Evolutionary conservation across 805 yeast species (phyloP).

Genomic region (Yarrowia divulgata): DNA sequence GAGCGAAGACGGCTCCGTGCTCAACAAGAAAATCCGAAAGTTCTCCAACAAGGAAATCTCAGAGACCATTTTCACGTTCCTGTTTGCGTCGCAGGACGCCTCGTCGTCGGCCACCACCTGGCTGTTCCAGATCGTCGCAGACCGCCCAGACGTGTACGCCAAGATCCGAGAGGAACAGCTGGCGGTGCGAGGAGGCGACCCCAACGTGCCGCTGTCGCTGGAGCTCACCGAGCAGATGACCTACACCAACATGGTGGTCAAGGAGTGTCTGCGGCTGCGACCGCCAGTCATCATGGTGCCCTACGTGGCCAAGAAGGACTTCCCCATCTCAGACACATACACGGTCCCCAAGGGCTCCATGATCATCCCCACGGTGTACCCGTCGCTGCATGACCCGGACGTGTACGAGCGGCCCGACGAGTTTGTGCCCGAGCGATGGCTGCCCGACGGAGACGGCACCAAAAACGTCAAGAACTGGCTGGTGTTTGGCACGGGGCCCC

Average conservation of each 20-base stretch:
- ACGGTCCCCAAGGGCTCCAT: constrained; percentile 96
- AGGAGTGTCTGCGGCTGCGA: constrained; percentile 90
- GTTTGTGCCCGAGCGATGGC: constrained; percentile 97
- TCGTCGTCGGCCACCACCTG: constrained; percentile 97
- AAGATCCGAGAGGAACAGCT: constrained; percentile 94
- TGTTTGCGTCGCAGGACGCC: constrained; percentile 98
- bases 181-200: constrained; percentile 79
- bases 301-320: constrained; percentile 84
- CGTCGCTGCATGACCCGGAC: constrained; percentile 96
- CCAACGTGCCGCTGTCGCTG: constrained; percentile 63
- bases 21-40: constrained; percentile 67
- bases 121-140: constrained; percentile 96
- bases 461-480: constrained; percentile 90
- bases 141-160: constrained; percentile 86
- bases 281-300: constrained; percentile 99
- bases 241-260: constrained; percentile 89
- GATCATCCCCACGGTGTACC: constrained; percentile 95
- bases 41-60: constrained; percentile 91
- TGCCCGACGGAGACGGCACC: constrained; percentile 70
- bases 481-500: constrained; percentile 97
- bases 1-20: constrained; percentile 58
- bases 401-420: constrained; percentile 94
- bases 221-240: constrained; percentile 85
- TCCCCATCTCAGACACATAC: constrained; percentile 82
- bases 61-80: constrained; percentile 94